Base-by-base conservation (phyloP, 108 stramenopile genomes). In the Pseudonitzschia pungens region DNA sequence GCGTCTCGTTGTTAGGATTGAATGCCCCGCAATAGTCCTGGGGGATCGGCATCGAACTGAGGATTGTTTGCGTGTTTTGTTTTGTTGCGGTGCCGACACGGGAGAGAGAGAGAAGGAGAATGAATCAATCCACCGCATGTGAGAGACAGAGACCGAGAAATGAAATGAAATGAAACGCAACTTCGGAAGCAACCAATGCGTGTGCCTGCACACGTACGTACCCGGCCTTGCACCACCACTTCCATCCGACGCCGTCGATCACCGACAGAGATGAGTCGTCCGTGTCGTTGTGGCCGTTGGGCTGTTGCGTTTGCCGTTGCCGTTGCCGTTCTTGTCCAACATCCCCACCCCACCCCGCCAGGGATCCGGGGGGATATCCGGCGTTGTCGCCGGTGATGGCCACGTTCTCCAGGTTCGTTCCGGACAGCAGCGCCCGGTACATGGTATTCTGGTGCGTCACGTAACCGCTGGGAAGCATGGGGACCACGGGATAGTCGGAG, bases 241-340 rank as follows among this genome's bases (percentile, higher is more conserved):
- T 67, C 66, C 66, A 67, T 28, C 66, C 66, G 15, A 67, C 45
- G n/a, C 66, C 66, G 36, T 67, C 66, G 42, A 67, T 67, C 28
- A 67, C 44, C 10, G 66, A 67, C 36, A 62, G 4, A 9, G 57
- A 58, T 26, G 57, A 22, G 29, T 58, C 57, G 29, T 62, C 32
- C 2, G 33, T 18, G 18, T 40, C 36, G 36, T 40, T n/a, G 43
- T 26, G n/a, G 44, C 21, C 22, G 66, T 41, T 67, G 66, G 10
- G 15, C n/a, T 7, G n/a, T 53, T 5, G 52, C n/a, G n/a, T 9
- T 31, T 18, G 36, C 20, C 12, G 60, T 16, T 4, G 27, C 5
- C 22, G 29, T 26, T n/a, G 56, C 12, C 56, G 24, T 21, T 31
- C 0, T 26, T 0, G n/a, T 2, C 29, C 29, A 26, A 6, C 56